phyloP scores from a whole-genome alignment of 2,329 filamentous ascomycete species.

The Penicillium sp. region DNA sequence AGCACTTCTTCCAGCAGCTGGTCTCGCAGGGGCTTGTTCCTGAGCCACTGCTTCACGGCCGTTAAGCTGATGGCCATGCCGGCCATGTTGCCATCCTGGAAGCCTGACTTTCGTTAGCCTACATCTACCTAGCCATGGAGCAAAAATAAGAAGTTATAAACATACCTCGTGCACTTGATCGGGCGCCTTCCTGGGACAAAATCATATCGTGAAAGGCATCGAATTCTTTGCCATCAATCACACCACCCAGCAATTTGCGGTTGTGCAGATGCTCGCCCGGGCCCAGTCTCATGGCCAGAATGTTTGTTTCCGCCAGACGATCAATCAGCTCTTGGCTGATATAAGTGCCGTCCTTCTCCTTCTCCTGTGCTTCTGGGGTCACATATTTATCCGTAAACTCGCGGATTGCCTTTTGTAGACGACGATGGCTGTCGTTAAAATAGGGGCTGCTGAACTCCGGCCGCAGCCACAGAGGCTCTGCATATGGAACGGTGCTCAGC shows the following conservation, averaged over 20 bases:
- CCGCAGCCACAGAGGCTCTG: conserved; percentile 77
- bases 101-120: conserved; percentile 43
- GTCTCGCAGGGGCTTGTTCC: conserved; percentile 62
- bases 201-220: conserved; percentile 86
- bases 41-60: conserved; percentile 74
- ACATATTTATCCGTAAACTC: conserved; percentile 69
- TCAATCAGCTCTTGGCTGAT: conserved; percentile 70
- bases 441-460: conserved; percentile 75
- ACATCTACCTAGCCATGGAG: neutral
- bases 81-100: conserved; percentile 82
- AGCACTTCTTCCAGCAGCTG: conserved; percentile 69
- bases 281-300: conserved; percentile 78
- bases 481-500: conserved; percentile 74
- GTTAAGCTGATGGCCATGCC: conserved; percentile 81
- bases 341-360: conserved; percentile 68
- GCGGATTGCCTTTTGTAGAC: conserved; percentile 65
- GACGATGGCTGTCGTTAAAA: conserved; percentile 70
- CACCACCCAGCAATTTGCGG: conserved; percentile 63
- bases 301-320: conserved; percentile 67
- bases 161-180: conserved; percentile 62
- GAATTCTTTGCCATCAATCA: conserved; percentile 72
- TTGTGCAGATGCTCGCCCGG: conserved; percentile 79
- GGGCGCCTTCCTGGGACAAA: conserved; percentile 66
- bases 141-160: neutral
- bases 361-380: conserved; percentile 69